Evolutionary conservation across 768 basidiomycete species (phyloP), one percentile per base, ranked within the genome.

Genomic region (Hemileccinum rubropunctum): DNA sequence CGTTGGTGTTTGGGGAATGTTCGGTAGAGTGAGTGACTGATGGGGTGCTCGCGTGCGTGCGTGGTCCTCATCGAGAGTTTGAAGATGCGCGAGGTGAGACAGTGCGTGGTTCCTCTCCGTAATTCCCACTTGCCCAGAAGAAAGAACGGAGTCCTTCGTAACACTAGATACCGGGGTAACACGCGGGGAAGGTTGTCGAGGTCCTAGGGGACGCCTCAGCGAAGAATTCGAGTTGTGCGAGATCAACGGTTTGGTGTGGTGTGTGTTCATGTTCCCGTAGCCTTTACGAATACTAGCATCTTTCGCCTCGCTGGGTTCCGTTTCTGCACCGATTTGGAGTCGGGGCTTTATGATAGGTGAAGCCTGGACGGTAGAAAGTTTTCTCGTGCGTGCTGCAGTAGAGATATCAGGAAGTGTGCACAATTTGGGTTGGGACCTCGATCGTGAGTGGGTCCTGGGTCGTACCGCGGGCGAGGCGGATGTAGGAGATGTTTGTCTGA

Each of bases 351-450:
- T 53, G 6, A 63, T 20, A 9, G 65, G 67, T 13, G 67, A 67
- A 26, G 52, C 65, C 34, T 67, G 65, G 18, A 67, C 65, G 3
- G 58, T 69, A 0, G 65, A 67, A 28, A 69, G 35, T 38, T 62
- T 59, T 55, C 67, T 58, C 11, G 56, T 54, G 34, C 42, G 57
- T 32, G 35, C 37, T 0, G n/a, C 48, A 15, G 50, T 40, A 11
- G 51, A 36, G 10, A 48, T 36, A 27, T 35, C 54, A 21, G 48
- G 33, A 4, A 58, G 48, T n/a, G 47, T 17, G 3, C 48, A 53
- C 21, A 71, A 48, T 56, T 64, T 73, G 3, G 73, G 70, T 46
- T 74, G 73, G 3, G 72, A 75, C 42, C 48, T 56, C 5, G 71
- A 68, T 18, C 69, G 62, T 23, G 63, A 56, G 12, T 68, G 57